Conservation (phyloP, 2,329 filamentous ascomycete genomes). For the Ophiostoma sp. region DNA sequence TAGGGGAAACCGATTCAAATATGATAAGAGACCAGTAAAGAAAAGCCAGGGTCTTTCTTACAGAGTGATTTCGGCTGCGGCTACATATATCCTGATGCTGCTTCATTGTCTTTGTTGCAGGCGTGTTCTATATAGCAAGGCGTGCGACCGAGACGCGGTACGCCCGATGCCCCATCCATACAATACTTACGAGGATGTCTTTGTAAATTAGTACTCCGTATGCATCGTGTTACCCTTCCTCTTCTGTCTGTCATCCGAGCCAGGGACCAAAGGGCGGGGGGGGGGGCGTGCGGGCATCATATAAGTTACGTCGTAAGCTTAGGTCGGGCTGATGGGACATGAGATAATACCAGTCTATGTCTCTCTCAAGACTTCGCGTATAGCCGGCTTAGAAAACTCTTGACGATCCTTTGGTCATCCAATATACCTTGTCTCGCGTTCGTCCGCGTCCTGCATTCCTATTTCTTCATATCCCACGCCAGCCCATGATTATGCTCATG, state of each 20-base stretch:
- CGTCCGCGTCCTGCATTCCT: background rate
- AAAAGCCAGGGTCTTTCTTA: background rate
- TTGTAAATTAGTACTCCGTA: background rate
- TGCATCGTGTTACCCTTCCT: background rate
- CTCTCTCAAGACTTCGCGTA: background rate
- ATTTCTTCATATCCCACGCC: background rate
- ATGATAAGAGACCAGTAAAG: background rate
- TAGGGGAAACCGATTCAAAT: background rate
- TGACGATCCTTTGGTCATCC: background rate
- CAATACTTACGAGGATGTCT: no score
- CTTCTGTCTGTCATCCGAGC: background rate
- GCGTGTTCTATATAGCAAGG: background rate
- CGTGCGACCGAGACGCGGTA: background rate
- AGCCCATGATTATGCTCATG: background rate
- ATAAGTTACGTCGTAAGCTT: no score
- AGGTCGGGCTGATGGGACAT: background rate
- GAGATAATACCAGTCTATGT: no score
- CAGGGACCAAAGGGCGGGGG: background rate
- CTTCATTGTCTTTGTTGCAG: background rate
- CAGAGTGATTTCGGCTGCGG: background rate
- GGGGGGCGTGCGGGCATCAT: slow-evolving; percentile 2
- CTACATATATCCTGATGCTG: background rate
- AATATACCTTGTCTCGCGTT: background rate
- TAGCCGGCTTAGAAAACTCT: slow-evolving; percentile 1
- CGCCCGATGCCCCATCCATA: background rate